phyloP scores from a whole-genome alignment of 306 rosid genomes.

The Cucumis cinereus region DNA sequence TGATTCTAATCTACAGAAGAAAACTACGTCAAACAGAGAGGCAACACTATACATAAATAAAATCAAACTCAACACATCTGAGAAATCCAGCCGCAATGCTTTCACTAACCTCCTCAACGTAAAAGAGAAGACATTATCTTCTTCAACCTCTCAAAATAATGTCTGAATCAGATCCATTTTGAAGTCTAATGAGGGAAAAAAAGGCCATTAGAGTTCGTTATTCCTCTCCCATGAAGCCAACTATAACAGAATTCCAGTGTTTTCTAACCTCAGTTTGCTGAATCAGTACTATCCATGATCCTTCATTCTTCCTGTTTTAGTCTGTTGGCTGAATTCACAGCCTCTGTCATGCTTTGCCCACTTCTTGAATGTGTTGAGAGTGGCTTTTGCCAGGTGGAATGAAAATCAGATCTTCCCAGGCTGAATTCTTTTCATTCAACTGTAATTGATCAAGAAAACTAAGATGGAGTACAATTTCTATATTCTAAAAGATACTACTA shows the following conservation, averaged over 20 bases:
- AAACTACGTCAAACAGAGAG: neutral
- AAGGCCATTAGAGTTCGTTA: neutral
- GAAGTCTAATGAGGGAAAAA: conserved; percentile 1
- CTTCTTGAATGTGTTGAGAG: conserved; percentile 73
- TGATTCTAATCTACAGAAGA: neutral
- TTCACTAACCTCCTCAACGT: neutral
- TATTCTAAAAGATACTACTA: neutral
- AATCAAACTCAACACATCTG: neutral
- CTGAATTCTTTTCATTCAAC: conserved; percentile 61
- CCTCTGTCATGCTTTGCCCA: conserved; percentile 32
- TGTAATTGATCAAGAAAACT: conserved; percentile 24
- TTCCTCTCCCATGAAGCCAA: neutral
- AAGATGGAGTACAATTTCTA: neutral
- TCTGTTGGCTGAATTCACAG: conserved; percentile 3
- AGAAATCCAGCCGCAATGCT: neutral
- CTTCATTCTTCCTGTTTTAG: neutral
- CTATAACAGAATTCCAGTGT: neutral
- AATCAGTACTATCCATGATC: conserved; percentile 17
- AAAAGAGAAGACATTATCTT: neutral
- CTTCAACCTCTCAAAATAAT: neutral
- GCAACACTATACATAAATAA: neutral
- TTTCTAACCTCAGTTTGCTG: neutral
- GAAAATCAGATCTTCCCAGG: conserved; percentile 95
- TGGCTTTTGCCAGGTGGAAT: conserved; percentile 89
- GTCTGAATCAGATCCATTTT: neutral